Evolutionary conservation across 2,329 filamentous ascomycete species (phyloP).

Genomic region (Tolypocladium ophioglossoides): DNA sequence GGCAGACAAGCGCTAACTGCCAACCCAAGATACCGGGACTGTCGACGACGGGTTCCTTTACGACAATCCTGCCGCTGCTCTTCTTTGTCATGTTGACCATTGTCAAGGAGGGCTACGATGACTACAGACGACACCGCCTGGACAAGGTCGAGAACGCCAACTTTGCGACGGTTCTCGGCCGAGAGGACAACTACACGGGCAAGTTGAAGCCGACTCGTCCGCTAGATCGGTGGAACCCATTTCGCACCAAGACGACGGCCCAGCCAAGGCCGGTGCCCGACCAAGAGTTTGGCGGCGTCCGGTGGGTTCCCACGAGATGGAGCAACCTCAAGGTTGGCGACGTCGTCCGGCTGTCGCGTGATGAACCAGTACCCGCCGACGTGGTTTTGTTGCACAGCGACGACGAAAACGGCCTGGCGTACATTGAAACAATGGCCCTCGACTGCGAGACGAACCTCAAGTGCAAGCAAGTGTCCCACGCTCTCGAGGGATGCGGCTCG

Average conservation of each 20-base stretch:
- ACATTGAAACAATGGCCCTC: slow-evolving; percentile 74
- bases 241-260: slow-evolving; percentile 16
- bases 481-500: slow-evolving; percentile 45
- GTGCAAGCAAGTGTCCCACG: slow-evolving; percentile 57
- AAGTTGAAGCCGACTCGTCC: slow-evolving; percentile 11
- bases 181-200: slow-evolving; percentile 21
- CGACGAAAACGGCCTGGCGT: slow-evolving; percentile 70
- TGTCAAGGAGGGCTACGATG: slow-evolving; percentile 78
- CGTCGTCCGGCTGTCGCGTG: slow-evolving; percentile 41
- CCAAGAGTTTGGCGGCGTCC: slow-evolving; percentile 49
- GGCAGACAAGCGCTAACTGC: not conserved
- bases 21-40: slow-evolving; percentile 49
- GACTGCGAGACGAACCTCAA: slow-evolving; percentile 79
- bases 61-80: slow-evolving; percentile 61
- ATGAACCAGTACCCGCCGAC: slow-evolving; percentile 77
- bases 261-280: slow-evolving; percentile 24
- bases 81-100: slow-evolving; percentile 76
- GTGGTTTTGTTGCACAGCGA: slow-evolving; percentile 67
- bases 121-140: slow-evolving; percentile 66
- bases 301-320: slow-evolving; percentile 42
- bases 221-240: slow-evolving; percentile 21
- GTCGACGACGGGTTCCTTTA: slow-evolving; percentile 65
- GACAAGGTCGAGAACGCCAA: slow-evolving; percentile 71
- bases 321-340: slow-evolving; percentile 39
- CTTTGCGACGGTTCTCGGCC: slow-evolving; percentile 33